Base-by-base conservation (phyloP, 2,329 filamentous ascomycete genomes). In the Parastagonospora avenae region DNA sequence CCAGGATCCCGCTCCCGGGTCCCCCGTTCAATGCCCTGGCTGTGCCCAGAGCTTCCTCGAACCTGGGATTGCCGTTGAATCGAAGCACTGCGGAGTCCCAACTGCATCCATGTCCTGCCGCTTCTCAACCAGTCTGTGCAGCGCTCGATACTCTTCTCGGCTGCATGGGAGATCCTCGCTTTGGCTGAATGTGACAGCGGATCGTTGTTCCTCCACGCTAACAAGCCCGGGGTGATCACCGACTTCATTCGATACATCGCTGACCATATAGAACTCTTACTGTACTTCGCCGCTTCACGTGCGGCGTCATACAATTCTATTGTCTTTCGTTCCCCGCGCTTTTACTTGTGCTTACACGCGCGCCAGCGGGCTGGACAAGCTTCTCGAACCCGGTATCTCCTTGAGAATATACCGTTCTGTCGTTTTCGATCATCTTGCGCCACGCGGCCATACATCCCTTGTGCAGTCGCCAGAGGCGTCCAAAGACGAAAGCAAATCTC, bases 51-150 rank as follows among this genome's bases (percentile, higher is more conserved):
- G 60, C 58, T 56, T 52, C 55, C 54, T 60, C 57, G 53, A 66
- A 63, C 63, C 64, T 69, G 63, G 67, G 62, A 71, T 65, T 62
- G 64, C 64, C 62, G 59, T 67, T 67, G 53, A 59, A 55, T 65
- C 54, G 51, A 68, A 54, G 66, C 67, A 68, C 62, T 50, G 57
- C 59, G 55, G 60, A 55, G 54, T 53, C 52, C 54, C 43, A 52
- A 52, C 48, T 54, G 40, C 40, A 58, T 57, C 64, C 66, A 64
- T 67, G 60, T 51, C 52, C 60, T 63, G 60, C 62, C 51, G 55
- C 60, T 50, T 57, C 60, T 62, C 60, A 56, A 57, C 55, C 55
- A 51, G 61, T 59, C 63, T 65, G 59, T 64, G 65, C 66, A 57
- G 57, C 36, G 44, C 44, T 32, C 29, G 31, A 44, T 46, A 48